Conservation (phyloP, 345 rosid species). For the Gossypium anomalum region DNA sequence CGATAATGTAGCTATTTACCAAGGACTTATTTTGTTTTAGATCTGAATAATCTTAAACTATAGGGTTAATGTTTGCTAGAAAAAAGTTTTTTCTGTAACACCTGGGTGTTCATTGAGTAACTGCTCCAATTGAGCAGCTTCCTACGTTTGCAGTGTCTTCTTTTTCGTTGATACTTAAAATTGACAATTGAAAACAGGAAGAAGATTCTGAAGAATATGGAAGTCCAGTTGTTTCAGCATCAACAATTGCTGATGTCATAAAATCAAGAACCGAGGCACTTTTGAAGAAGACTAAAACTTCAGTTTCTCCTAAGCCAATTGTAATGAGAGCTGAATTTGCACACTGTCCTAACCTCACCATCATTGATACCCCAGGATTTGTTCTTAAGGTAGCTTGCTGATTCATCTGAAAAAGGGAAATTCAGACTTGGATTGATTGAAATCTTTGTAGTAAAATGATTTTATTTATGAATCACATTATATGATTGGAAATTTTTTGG, state of each 20-base stretch:
- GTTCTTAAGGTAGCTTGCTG: conserved; percentile 68
- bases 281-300: conserved; percentile 61
- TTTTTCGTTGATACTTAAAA: neutral
- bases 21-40: neutral
- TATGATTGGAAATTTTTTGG: conserved; percentile 6
- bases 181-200: conserved; percentile 40
- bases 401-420: neutral
- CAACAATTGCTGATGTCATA: conserved; percentile 74
- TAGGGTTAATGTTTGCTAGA: neutral
- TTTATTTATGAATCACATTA: neutral
- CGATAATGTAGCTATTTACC: neutral
- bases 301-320: conserved; percentile 91
- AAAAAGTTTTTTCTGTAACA: neutral
- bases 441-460: neutral
- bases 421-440: neutral
- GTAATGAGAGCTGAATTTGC: conserved; percentile 99
- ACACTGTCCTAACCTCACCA: conserved; percentile 91
- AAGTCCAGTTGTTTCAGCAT: conserved; percentile 57
- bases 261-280: conserved; percentile 72
- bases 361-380: conserved; percentile 96
- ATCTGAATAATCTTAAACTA: neutral
- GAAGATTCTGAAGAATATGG: conserved; percentile 96
- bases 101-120: neutral
- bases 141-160: neutral
- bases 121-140: neutral